Conservation (phyloP, 2,329 filamentous ascomycete species). For the Xylaria sp. region DNA sequence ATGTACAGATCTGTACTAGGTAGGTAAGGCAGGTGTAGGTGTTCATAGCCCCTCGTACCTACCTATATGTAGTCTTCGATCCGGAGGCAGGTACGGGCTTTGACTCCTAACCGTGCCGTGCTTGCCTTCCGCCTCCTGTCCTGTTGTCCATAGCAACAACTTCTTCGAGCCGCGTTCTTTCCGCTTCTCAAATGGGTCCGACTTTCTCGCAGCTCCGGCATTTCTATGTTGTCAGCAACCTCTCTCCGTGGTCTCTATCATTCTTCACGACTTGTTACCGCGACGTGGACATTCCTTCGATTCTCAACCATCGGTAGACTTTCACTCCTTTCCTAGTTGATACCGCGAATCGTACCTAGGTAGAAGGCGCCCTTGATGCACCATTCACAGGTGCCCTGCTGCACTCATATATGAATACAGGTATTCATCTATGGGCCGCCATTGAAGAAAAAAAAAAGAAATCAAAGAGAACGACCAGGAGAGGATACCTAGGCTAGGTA, state of each 20-base stretch:
- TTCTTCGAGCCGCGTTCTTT: too few relatives aligned
- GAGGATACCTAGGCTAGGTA: too few relatives aligned
- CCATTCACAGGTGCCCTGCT: not conserved
- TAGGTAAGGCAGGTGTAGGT: too few relatives aligned
- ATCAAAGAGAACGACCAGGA: too few relatives aligned
- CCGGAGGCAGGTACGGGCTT: constrained; percentile 3
- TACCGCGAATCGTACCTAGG: not conserved
- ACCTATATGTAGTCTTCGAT: not conserved
- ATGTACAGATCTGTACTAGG: too few relatives aligned
- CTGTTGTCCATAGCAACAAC: too few relatives aligned
- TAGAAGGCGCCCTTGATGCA: not conserved
- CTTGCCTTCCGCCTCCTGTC: constrained; percentile 5
- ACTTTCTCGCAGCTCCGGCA: not conserved
- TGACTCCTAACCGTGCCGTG: constrained; percentile 5
- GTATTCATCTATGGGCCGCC: not conserved
- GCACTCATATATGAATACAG: not conserved
- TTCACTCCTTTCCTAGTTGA: not conserved
- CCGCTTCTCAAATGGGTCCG: not conserved
- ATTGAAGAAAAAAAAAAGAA: not conserved
- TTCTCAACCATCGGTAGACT: not conserved
- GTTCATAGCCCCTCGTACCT: too few relatives aligned
- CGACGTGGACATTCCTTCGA: not conserved
- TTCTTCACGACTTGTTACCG: not conserved
- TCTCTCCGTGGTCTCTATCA: not conserved
- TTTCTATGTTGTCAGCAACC: not conserved